Evolutionary conservation across 2,329 filamentous ascomycete genomes (phyloP).

Genomic region (Davidsoniella virescens): DNA sequence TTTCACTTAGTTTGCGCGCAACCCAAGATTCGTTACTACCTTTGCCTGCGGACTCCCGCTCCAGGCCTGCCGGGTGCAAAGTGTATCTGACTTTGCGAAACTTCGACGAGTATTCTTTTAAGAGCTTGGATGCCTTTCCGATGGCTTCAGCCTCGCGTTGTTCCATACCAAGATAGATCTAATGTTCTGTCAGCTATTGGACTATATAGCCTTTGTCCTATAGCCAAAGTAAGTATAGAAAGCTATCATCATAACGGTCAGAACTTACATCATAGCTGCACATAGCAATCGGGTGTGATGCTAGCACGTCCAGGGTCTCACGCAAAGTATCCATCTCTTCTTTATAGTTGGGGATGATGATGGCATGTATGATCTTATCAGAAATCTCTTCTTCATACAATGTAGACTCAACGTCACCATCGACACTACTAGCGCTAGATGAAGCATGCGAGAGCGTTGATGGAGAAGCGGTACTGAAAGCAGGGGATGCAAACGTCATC

Average conservation of each 20-base stretch:
- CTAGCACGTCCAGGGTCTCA: slow-evolving; percentile 52
- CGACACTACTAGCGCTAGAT: slow-evolving; percentile 33
- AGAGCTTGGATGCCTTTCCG: slow-evolving; percentile 43
- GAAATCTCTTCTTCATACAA: slow-evolving; percentile 23
- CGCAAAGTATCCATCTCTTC: slow-evolving; percentile 52
- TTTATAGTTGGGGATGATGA: slow-evolving; percentile 59
- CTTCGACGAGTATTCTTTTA: slow-evolving; percentile 45
- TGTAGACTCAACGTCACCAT: slow-evolving; percentile 25
- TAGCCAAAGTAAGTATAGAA: too few species aligned
- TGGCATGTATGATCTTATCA: slow-evolving; percentile 39
- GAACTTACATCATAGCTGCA: slow-evolving; percentile 51
- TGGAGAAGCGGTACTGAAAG: background rate
- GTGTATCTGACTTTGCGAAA: slow-evolving; percentile 54
- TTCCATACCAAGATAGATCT: slow-evolving; percentile 63
- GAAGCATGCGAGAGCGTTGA: slow-evolving; percentile 34
- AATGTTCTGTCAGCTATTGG: background rate
- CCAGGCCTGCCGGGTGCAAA: slow-evolving; percentile 47
- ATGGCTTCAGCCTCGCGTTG: slow-evolving; percentile 45
- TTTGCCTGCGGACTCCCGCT: slow-evolving; percentile 54
- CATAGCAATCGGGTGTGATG: slow-evolving; percentile 47
- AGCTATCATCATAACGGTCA: background rate
- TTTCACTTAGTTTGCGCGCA: slow-evolving; percentile 46
- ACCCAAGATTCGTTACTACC: slow-evolving; percentile 62
- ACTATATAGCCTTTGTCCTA: too few species aligned
- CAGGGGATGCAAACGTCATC: background rate